Base-by-base conservation (phyloP, 192 early-diverging fungal genomes). In the Funneliformis geosporum region DNA sequence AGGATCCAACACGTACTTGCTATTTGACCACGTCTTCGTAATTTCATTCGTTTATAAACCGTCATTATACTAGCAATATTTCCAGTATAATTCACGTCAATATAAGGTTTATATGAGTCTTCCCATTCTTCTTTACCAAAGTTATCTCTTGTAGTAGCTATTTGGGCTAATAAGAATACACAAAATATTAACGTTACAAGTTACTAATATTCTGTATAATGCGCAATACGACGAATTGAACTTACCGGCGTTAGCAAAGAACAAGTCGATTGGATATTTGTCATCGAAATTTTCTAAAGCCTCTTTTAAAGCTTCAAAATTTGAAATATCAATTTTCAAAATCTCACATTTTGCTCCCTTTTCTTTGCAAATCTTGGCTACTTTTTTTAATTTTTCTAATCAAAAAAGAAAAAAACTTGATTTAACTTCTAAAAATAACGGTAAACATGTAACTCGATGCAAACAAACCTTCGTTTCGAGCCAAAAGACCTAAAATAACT, bases 231-330 rank as follows among this genome's bases (percentile, higher is more conserved):
- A 12, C 16, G 38, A 25, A 10, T 44, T 6, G 4, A 28, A 25
- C 12, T 79, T 80, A 46, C 81, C 82, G 8, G 82, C 82, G 62
- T 83, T 83, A 28, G 82, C 79, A 40, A 83, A 62, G 27, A 83
- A 55, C 14, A 83, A 59, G 28, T 83, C 82, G 21, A 83, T 83
- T 11, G 60, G 61, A 65, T 75, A 68, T 46, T 38, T 21, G 23
- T 73, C 66, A 8, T 75, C 74, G 38, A 76, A 76, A 33, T 76
- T 43, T n/a, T 83, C 73, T 12, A 83, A 50, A 12, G 60, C 76
- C 40, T 80, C 21, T 5, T 27, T 23, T 11, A 80, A 70, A 16
- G 5, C 11, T 60, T 76, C 59, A 9, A 47, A 76, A 40, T 83
- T 60, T 11, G 73, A 44, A 33, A 83, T 65, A 72, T 83, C 82